phyloP scores from a whole-genome alignment of 768 basidiomycete genomes.

The Tremella fuciformis region DNA sequence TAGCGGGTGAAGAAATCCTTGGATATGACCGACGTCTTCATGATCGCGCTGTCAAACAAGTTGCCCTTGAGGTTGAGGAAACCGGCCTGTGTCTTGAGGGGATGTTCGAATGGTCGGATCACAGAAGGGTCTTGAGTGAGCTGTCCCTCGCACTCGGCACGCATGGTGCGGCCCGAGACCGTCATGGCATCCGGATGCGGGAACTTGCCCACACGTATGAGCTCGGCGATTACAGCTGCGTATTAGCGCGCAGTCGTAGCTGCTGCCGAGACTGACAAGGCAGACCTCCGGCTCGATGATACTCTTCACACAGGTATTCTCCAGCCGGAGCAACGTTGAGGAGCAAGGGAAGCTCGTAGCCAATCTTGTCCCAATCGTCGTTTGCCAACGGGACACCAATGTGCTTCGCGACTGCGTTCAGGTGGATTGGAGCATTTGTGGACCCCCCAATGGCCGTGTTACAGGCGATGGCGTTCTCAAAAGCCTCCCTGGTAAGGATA shows the following conservation, averaged over 20 bases:
- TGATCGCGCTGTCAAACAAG: constrained; percentile 50
- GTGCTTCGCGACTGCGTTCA: constrained; percentile 47
- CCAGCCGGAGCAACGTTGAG: constrained; percentile 44
- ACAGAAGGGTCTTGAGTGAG: constrained; percentile 41
- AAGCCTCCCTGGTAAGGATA: constrained; percentile 41
- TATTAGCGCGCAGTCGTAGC: no score
- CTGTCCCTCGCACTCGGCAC: constrained; percentile 42
- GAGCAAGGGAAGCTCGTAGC: constrained; percentile 39
- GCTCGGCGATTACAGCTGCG: constrained; percentile 43
- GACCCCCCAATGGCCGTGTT: constrained; percentile 47
- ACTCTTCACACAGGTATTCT: constrained; percentile 46
- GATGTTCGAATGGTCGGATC: constrained; percentile 41
- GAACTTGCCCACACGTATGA: constrained; percentile 28
- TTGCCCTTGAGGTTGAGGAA: constrained; percentile 48
- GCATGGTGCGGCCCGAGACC: constrained; percentile 41
- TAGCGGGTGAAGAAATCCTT: constrained; percentile 45
- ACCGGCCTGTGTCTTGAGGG: constrained; percentile 42
- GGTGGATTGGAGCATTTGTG: constrained; percentile 46
- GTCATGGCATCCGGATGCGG: constrained; percentile 41
- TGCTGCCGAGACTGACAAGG: no score
- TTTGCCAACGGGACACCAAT: constrained; percentile 37
- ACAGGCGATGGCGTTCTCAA: constrained; percentile 45
- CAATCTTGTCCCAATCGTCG: constrained; percentile 44
- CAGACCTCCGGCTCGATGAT: constrained; percentile 46
- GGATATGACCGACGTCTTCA: constrained; percentile 51